A percentile compares a stretch with the other conserved stretches of the same genome.
phyloP scores from a whole-genome alignment of 495 filamentous ascomycete genomes.

The Aspergillus hancockii region DNA sequence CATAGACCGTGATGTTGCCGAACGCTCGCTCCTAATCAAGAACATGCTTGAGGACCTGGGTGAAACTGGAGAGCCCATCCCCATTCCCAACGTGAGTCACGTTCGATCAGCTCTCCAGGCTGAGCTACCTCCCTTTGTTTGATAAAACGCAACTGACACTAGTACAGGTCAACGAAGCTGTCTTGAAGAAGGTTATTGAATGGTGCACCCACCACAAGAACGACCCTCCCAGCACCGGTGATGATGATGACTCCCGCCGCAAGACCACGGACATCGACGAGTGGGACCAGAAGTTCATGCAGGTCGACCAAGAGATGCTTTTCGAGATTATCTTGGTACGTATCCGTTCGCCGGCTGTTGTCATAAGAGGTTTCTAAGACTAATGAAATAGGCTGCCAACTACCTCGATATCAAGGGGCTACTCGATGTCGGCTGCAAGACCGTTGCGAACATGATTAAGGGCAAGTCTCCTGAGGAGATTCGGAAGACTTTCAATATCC shows the following conservation, averaged over 20 bases:
- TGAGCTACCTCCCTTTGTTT: no score
- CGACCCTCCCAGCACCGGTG: conserved; percentile 77
- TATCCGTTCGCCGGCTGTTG: conserved; percentile 14
- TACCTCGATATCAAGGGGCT: conserved; percentile 73
- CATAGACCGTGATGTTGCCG: conserved; percentile 78
- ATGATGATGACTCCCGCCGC: conserved; percentile 92
- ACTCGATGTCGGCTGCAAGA: conserved; percentile 68
- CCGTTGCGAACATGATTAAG: conserved; percentile 74
- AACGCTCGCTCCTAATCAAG: conserved; percentile 94
- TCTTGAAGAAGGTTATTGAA: conserved; percentile 92
- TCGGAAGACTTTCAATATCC: conserved; percentile 75
- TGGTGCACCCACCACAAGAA: conserved; percentile 95
- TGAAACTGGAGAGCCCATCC: conserved; percentile 65
- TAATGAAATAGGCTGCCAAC: conserved; percentile 58
- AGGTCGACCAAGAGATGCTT: conserved; percentile 99
- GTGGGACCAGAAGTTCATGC: conserved; percentile 99
- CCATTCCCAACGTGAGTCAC: conserved; percentile 81
- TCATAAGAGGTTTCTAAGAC: conserved; percentile 6
- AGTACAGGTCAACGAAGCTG: conserved; percentile 82
- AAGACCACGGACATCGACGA: conserved; percentile 99
- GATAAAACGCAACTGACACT: no score
- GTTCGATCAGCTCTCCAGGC: neutral
- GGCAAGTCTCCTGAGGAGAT: conserved; percentile 73
- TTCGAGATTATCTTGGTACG: conserved; percentile 97
- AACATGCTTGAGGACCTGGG: conserved; percentile 96